Evolutionary conservation across 768 basidiomycete genomes (phyloP).

Genomic region (Xerocomus potaroensis): DNA sequence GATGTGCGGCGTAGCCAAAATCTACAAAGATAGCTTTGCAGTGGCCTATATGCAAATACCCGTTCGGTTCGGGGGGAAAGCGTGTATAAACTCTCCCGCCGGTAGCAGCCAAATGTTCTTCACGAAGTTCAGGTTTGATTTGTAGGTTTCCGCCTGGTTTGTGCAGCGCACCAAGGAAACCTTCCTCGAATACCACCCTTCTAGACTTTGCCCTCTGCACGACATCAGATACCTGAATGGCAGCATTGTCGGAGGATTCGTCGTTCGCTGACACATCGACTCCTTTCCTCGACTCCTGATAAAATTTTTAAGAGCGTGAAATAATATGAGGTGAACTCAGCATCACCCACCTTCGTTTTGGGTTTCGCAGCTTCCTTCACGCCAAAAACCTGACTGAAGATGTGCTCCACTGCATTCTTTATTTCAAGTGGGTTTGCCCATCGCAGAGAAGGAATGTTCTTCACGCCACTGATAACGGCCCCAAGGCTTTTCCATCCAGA

Average conservation of each 20-base stretch:
- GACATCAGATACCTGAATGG: constrained; percentile 31
- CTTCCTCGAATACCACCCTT: constrained; percentile 85
- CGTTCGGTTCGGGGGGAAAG: constrained; percentile 98
- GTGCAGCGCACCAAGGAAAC: constrained; percentile 89
- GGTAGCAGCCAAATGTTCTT: constrained; percentile 77
- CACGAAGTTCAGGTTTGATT: constrained; percentile 68
- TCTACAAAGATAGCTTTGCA: constrained; percentile 98
- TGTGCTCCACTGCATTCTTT: constrained; percentile 74
- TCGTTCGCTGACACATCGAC: constrained; percentile 10
- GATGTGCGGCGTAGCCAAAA: constrained; percentile 96
- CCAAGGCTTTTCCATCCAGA: constrained; percentile 78
- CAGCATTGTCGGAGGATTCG: constrained; percentile 16
- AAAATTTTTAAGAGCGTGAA: background rate
- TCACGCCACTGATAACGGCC: constrained; percentile 58
- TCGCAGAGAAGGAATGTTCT: constrained; percentile 56
- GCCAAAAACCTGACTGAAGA: constrained; percentile 67
- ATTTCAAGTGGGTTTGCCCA: constrained; percentile 85
- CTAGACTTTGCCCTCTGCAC: constrained; percentile 34
- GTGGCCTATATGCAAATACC: constrained; percentile 92
- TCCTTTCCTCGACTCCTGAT: constrained; percentile 51
- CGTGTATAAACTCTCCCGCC: constrained; percentile 87
- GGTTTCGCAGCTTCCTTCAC: constrained; percentile 61
- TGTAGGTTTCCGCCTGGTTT: constrained; percentile 94
- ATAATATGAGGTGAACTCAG: background rate
- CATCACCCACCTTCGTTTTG: constrained; percentile 54